Evolutionary conservation across 2,329 filamentous ascomycete species (phyloP), one percentile per base, ranked within the genome.

Genomic region (Mariannaea elegans): DNA sequence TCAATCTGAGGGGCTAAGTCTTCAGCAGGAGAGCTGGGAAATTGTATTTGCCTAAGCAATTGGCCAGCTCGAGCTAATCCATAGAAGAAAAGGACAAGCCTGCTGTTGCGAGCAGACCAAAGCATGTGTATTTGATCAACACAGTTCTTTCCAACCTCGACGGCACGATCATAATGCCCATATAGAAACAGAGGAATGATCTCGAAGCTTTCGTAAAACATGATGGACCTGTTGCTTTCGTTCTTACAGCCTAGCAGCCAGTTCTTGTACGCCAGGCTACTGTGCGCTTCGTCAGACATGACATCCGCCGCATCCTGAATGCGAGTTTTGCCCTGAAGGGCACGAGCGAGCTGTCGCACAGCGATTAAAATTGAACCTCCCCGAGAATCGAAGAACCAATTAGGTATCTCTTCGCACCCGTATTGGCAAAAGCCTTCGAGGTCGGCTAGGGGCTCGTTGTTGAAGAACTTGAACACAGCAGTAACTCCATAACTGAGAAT

Each of bases 241-340:
- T 74, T 81, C 38, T 77, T 83, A 67, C 76, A 84, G 34, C 72
- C 78, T 70, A 60, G 76, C 51, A 83, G 77, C 86, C 86, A 91
- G 45, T 75, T 82, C 82, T 82, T 88, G 75, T 90, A 90, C 2
- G 75, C 73, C 2, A 73, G 65, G 1, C 85, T 81, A 55, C 85
- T 82, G 69, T 94, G 91, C 42, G 86, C 81, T n/a, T 86, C 80
- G 65, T 94, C 91, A 38, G 82, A 85, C 79, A 94, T 84, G 10
- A 93, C 81, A 16, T 83, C 79, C 0, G 80, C 70, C 0, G 87
- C 76, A 9, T 83, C 77, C 10, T 77, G 74, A 3, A 76, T 76
- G 10, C 76, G 75, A 0, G 91, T 94, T 73, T 93, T 94, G 53
- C 91, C 91, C 72, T 93, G 90, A 18, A 94, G 76, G 19, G 91